Evolutionary conservation across 345 rosid genomes (phyloP), one percentile per base, ranked within the genome.

Genomic region (Aurinia saxatilis): DNA sequence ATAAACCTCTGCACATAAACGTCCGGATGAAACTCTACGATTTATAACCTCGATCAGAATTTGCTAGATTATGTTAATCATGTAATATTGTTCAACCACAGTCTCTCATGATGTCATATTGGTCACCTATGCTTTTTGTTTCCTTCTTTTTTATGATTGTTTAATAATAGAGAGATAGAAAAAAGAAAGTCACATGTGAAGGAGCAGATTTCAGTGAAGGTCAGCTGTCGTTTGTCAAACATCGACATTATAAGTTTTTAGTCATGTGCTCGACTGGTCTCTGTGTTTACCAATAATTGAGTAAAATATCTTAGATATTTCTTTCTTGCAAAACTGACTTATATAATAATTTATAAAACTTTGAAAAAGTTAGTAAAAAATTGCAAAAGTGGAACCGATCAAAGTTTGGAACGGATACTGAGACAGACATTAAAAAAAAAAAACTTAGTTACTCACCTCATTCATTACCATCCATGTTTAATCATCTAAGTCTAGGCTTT

Each of bases 231-330:
- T 42, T 10, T 60, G 48, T 59, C 61, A 68, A 35, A 16, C 52
- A 60, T 50, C 39, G 53, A 50, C 71, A 57, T 44, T 44, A 13
- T 8, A 30, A 40, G 30, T 31, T 41, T 58, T 31, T 31, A 33
- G 60, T 38, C 60, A 67, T 50, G 66, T 59, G 66, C 66, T 59
- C 29, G 6, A 15, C 52, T 17, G 30, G 45, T 33, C 59, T 67
- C 38, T 14, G 1, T 59, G 57, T 16, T n/a, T 42, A 40, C 11
- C 53, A 68, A 51, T 68, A 34, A 59, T 68, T 68, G 67, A 50
- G 67, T 60, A 34, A 68, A 50, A 56, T 59, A 68, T 68, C 73
- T 58, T 59, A 59, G 73, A 68, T 68, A 58, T 59, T 68, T 50
- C 5, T 12, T 8, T 11, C 37, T n/a, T n/a, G n/a, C n/a, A n/a